Evolutionary conservation across 202 grass and related monocot genomes (phyloP).

Genomic region (Miscanthus sacchariflorus): DNA sequence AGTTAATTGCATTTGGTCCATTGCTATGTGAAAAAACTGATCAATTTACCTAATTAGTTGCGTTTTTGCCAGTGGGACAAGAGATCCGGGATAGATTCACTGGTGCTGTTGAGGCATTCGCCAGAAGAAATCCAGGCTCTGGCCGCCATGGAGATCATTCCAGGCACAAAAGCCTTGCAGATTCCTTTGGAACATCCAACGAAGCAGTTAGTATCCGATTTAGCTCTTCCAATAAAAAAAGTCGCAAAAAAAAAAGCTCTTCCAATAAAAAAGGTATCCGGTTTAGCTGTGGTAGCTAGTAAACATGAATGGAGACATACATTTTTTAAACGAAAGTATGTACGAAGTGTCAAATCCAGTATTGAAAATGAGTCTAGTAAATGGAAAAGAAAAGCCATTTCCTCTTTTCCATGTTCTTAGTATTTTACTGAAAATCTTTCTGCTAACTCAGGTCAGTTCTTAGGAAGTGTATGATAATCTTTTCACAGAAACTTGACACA

Average conservation of each 20-base stretch:
- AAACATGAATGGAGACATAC: neutral
- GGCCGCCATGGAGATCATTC: constrained; percentile 63
- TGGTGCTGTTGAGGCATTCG: constrained; percentile 91
- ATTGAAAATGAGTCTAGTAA: neutral
- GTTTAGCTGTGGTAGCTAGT: constrained; percentile 24
- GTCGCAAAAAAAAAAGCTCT: too few relatives aligned
- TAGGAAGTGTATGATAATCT: neutral
- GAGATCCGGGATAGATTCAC: constrained; percentile 92
- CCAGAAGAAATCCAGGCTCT: constrained; percentile 77
- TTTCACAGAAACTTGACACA: neutral
- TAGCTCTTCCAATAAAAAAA: neutral
- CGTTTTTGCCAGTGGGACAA: constrained; percentile 73
- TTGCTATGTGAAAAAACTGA: constrained; percentile 6
- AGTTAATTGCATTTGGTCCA: constrained; percentile 18
- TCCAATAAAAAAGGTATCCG: neutral
- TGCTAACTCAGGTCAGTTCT: neutral
- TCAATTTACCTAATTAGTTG: constrained; percentile 31
- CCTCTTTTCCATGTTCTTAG: neutral
- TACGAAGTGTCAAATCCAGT: neutral
- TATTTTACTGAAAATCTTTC: constrained; percentile 6
- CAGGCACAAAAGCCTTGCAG: constrained; percentile 71
- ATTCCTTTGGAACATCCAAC: constrained; percentile 68
- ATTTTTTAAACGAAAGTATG: neutral
- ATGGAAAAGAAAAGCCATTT: neutral
- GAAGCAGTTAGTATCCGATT: constrained; percentile 56